Conservation (phyloP, 1,139 yeast genomes). For the Kluyveromyces marxianus region DNA sequence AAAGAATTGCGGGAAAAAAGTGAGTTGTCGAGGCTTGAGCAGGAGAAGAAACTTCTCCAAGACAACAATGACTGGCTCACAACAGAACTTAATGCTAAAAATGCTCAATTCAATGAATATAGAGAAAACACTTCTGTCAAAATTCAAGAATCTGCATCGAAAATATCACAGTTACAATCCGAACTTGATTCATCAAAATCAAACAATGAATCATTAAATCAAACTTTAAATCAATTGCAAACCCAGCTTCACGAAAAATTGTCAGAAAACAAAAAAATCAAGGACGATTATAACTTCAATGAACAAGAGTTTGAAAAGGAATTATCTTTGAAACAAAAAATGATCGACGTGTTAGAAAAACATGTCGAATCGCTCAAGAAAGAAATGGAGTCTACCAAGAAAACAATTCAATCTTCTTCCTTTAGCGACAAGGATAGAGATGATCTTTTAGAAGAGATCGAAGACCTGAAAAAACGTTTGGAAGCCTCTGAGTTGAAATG, state of each 20-base stretch:
- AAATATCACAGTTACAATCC: conserved; percentile 9
- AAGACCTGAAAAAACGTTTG: conserved; percentile 41
- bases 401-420: conserved; percentile 36
- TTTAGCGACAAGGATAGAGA: conserved; percentile 31
- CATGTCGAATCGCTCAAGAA: conserved; percentile 40
- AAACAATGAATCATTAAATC: conserved; percentile 9
- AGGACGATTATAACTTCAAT: conserved; percentile 39
- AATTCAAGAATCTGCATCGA: conserved; percentile 29
- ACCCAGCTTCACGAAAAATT: conserved; percentile 18
- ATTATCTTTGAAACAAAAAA: conserved; percentile 54
- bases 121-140: conserved; percentile 35
- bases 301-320: conserved; percentile 57
- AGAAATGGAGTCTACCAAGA: conserved; percentile 42
- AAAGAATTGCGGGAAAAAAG: conserved; percentile 32
- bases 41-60: conserved; percentile 33
- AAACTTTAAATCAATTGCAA: conserved; percentile 13
- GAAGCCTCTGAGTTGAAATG: conserved; percentile 41
- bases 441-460: conserved; percentile 13
- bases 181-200: conserved; percentile 13
- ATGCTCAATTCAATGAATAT: conserved; percentile 32
- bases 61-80: conserved; percentile 19
- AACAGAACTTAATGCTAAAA: conserved; percentile 18
- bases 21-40: conserved; percentile 33
- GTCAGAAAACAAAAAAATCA: conserved; percentile 39
- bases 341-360: conserved; percentile 52